Base-by-base conservation (phyloP, 441 rosid genomes). In the Mallotus japonicus region DNA sequence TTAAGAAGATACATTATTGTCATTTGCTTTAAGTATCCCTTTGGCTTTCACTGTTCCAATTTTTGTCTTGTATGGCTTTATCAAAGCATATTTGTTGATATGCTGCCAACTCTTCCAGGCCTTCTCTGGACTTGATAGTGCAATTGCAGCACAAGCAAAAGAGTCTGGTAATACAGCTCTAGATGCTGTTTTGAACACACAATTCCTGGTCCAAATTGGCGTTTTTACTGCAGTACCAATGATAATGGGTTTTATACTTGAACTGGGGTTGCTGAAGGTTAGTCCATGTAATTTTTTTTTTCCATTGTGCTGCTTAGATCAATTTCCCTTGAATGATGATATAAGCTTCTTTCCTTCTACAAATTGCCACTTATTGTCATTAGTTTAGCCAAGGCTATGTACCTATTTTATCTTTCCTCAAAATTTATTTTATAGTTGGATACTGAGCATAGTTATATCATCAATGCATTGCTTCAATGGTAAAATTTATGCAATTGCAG, bases 181-280 rank as follows among this genome's bases (percentile, higher is more conserved):
- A 82, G 88, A 95, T 87, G 90, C 99, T 42, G 99, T 85, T 76
- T 77, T 95, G 75, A 95, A 95, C 85, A 83, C 97, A 42, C 99
- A 95, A 78, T 95, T 95, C 85, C 84, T 95, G 88, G 93, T 92
- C 77, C 99, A 95, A 86, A 95, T 95, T 73, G 99, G 99, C 75
- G 73, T 95, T 85, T 95, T 95, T 79, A 95, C 99, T n/a, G 99
- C 99, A 5, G 92, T 95, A 62, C 99, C 99, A 62, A 95, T 95
- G 99, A 79, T 95, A 77, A 89, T 95, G 97, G 99, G 99, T 67
- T 95, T 95, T 86, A 90, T 95, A 76, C 97, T 95, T 81, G 99
- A 95, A 82, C 65, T 74, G 79, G 99, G 99, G 58, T 87, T 95
- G 83, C 83, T 95, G 80, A 77, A 95, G 96, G 99, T 92, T 74